Base-by-base conservation (phyloP, 345 rosid genomes). In the Excoecaria agallocha region DNA sequence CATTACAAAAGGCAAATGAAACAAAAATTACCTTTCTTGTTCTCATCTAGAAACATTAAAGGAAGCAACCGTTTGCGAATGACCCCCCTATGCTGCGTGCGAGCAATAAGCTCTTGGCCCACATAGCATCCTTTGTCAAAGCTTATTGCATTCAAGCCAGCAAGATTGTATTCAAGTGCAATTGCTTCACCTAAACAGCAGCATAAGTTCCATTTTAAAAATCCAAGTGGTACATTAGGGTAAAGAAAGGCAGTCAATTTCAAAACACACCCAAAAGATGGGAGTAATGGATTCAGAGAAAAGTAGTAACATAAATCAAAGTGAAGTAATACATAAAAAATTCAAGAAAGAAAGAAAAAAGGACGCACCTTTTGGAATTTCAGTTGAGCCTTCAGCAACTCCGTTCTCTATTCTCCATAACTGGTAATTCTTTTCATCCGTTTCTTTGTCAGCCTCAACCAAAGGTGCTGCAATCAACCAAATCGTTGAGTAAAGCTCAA, bases 121-220 rank as follows among this genome's bases (percentile, higher is more conserved):
- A 93, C 94, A 41, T 90, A 93, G 78, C 99, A 95, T 37, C 99
- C 98, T 85, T 95, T 93, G 74, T 91, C 93, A 77, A 95, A 95
- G 78, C 93, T 95, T 81, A 95, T 90, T 1, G 97, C 98, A 66
- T 93, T 93, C 48, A 93, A 87, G 80, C 91, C 99, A 45, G 76
- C 87, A 19, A 95, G 81, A 76, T 95, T 95, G 86, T 90, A 93
- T 71, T 95, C 97, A 9, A 91, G 93, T 0, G 97, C 94, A 77
- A 95, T 86, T n/a, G 98, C 93, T 74, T 95, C 99, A 0, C 98
- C 98, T 92, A 71, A 76, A 72, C 37, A 66, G 19, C 41, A 68
- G 38, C 30, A 71, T 22, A 25, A 68, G 68, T 62, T 58, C 70
- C 38, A 22, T 50, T 45, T 13, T 39, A 6, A 72, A 51, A 51